phyloP scores from a whole-genome alignment of 2,329 filamentous ascomycete genomes.

The Hypoxylon sp. region DNA sequence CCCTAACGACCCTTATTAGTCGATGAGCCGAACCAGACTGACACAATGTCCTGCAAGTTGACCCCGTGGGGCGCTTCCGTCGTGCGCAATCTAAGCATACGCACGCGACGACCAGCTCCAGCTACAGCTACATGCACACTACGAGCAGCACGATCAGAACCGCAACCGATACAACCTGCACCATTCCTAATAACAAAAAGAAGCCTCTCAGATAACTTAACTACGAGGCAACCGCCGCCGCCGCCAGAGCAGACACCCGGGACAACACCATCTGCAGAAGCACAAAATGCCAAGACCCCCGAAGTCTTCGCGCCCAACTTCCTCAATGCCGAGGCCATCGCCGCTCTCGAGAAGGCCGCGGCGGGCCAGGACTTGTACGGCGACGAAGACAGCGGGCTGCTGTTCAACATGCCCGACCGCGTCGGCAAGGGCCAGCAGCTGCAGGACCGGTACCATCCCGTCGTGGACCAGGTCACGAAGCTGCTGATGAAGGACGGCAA shows the following conservation, averaged over 20 bases:
- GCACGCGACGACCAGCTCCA: slow-evolving; percentile 42
- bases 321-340: slow-evolving; percentile 46
- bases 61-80: slow-evolving; percentile 46
- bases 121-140: slow-evolving; percentile 12
- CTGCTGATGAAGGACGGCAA: slow-evolving; percentile 93
- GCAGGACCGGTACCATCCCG: slow-evolving; percentile 85
- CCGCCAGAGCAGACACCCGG: background rate
- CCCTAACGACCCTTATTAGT: slow-evolving; percentile 15
- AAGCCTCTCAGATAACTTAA: slow-evolving; percentile 41
- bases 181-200: slow-evolving; percentile 40
- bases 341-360: slow-evolving; percentile 47
- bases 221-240: slow-evolving; percentile 27
- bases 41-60: slow-evolving; percentile 50
- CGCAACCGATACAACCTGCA: slow-evolving; percentile 14
- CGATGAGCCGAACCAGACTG: slow-evolving; percentile 32
- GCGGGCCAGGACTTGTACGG: slow-evolving; percentile 42
- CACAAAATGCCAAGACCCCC: slow-evolving; percentile 12
- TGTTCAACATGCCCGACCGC: slow-evolving; percentile 78
- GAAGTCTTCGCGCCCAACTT: slow-evolving; percentile 49
- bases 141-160: slow-evolving; percentile 15
- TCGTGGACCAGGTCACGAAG: slow-evolving; percentile 88
- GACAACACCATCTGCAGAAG: background rate
- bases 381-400: slow-evolving; percentile 69
- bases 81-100: slow-evolving; percentile 48
- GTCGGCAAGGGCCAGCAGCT: slow-evolving; percentile 68